A percentile compares a stretch with the other conserved stretches of the same genome.
Evolutionary conservation across 1,284 basidiomycete species (phyloP).

Genomic region (Peniophora sp.): DNA sequence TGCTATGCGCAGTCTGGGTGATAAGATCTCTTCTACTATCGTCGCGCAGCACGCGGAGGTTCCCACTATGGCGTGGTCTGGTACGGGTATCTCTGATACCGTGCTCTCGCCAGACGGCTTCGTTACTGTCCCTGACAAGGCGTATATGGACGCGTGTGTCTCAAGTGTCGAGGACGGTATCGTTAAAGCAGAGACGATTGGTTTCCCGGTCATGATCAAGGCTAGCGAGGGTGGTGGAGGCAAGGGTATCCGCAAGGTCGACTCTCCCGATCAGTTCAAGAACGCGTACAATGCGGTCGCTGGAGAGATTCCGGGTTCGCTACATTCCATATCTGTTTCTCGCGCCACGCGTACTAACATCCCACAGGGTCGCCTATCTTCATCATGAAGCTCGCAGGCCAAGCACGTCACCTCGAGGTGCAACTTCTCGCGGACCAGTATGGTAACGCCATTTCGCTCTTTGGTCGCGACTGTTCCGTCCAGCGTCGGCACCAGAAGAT

Average conservation of each 20-base stretch:
- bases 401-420: constrained; percentile 96
- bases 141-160: constrained; percentile 88
- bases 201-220: constrained; percentile 99
- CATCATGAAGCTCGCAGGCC: constrained; percentile 99
- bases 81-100: constrained; percentile 90
- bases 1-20: constrained; percentile 98
- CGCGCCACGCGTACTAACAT: constrained; percentile 10
- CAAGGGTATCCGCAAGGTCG: constrained; percentile 96
- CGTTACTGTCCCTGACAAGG: constrained; percentile 90
- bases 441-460: constrained; percentile 97
- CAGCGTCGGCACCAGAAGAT: constrained; percentile 99
- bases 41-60: constrained; percentile 96
- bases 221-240: constrained; percentile 98
- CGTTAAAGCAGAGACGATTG: constrained; percentile 79
- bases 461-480: constrained; percentile 98
- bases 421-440: constrained; percentile 99
- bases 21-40: constrained; percentile 99
- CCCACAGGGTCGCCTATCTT: constrained; percentile 91
- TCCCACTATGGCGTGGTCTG: constrained; percentile 99
- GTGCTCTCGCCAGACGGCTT: constrained; percentile 82
- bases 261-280: constrained; percentile 81
- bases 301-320: constrained; percentile 90
- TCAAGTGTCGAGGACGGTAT: constrained; percentile 87
- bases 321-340: constrained; percentile 7
- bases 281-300: constrained; percentile 91